A percentile compares a stretch with the other conserved stretches of the same genome.
phyloP scores from a whole-genome alignment of 2,329 filamentous ascomycete genomes.

The Diaporthe citri region DNA sequence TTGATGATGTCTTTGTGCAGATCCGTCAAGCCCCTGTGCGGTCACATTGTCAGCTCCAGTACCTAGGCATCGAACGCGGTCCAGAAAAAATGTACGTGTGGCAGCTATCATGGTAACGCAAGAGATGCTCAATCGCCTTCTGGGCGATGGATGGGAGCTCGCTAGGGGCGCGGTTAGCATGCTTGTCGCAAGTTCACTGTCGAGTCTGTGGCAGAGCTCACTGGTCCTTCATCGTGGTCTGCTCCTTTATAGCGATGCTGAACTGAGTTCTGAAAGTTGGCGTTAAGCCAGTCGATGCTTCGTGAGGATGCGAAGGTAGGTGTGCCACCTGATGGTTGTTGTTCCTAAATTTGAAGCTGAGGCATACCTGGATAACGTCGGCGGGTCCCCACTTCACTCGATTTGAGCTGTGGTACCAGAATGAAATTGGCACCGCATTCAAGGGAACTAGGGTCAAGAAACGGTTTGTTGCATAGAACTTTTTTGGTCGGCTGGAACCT shows the following conservation, averaged over 20 bases:
- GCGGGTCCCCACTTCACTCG: background rate
- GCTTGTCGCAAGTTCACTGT: no score
- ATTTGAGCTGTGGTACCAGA: background rate
- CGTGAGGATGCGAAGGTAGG: no score
- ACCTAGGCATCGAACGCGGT: no score
- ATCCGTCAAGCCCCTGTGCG: background rate
- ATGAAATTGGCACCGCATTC: background rate
- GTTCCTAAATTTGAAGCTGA: background rate
- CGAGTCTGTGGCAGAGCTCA: background rate
- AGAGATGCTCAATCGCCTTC: background rate
- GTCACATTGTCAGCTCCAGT: background rate
- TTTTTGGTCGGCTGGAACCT: background rate
- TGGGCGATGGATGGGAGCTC: slow-evolving; percentile 16
- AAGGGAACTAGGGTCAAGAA: background rate
- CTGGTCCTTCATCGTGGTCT: background rate
- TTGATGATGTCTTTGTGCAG: background rate
- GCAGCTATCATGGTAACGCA: background rate
- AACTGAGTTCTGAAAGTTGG: background rate
- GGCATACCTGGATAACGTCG: background rate
- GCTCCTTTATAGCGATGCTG: background rate
- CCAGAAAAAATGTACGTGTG: background rate
- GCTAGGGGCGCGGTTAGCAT: slow-evolving; percentile 3
- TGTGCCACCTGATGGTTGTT: background rate
- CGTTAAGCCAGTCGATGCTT: background rate
- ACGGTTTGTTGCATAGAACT: no score